Evolutionary conservation across 2,329 filamentous ascomycete genomes (phyloP).

Genomic region (Xylariaceae sp.): DNA sequence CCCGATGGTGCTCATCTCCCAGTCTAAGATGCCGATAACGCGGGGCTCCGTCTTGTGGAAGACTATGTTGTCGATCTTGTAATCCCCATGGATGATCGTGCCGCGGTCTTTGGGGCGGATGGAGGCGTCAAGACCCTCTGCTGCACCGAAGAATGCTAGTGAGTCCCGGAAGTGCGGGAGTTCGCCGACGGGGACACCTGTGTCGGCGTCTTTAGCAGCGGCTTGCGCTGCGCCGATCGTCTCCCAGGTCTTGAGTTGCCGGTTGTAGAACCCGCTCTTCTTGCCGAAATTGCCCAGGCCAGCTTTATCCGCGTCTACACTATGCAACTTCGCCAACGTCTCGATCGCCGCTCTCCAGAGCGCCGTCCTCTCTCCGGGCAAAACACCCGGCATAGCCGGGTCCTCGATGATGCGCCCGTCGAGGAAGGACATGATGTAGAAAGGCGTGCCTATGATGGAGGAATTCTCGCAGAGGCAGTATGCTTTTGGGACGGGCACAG

Average conservation of each 20-base stretch:
- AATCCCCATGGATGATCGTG: conserved; percentile 86
- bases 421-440: conserved; percentile 96
- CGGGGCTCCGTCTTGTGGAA: conserved; percentile 84
- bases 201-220: conserved; percentile 69
- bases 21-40: conserved; percentile 91
- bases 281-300: conserved; percentile 71
- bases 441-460: conserved; percentile 76
- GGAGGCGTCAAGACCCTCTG: conserved; percentile 42
- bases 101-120: conserved; percentile 73
- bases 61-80: conserved; percentile 87
- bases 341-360: conserved; percentile 85
- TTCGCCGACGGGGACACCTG: conserved; percentile 68
- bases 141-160: conserved; percentile 64
- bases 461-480: conserved; percentile 83
- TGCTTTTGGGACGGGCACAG: conserved; percentile 79
- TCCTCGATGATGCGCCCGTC: conserved; percentile 92
- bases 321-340: conserved; percentile 81
- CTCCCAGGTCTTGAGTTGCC: conserved; percentile 80
- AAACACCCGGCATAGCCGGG: conserved; percentile 67
- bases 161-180: conserved; percentile 80
- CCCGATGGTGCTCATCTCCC: conserved; percentile 96
- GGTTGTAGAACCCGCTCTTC: conserved; percentile 71
- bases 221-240: conserved; percentile 77
- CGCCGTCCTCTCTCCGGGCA: conserved; percentile 62
- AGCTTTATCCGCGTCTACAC: conserved; percentile 61